Base-by-base conservation (phyloP, 1,139 yeast species). In the Candida smagusa region DNA sequence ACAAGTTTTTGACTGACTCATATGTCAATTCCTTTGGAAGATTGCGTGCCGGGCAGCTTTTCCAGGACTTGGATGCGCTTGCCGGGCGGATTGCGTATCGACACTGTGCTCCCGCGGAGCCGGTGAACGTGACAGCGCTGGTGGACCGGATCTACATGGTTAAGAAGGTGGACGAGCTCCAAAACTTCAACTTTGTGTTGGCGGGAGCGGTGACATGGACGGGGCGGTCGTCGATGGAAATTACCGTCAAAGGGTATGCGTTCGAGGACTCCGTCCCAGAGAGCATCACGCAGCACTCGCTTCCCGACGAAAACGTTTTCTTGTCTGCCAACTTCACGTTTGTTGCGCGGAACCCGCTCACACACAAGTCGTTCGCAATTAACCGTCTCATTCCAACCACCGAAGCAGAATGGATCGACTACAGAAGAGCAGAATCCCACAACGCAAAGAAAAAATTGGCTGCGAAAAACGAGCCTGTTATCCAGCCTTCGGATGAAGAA, bases 131-230 rank as follows among this genome's bases (percentile, higher is more conserved):
- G 26, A 90, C 97, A 9, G 97, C 97, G 1, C 83, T 94, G 11
- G 96, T 90, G 27, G 97, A 90, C 62, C 72, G 97, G 45, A 86
- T 90, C 49, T 86, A 86, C 59, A 83, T 90, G 81, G 79, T 88
- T 44, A 85, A 84, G 57, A 82, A 88, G 46, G 79, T 89, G 31
- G 96, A 88, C 53, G 88, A 84, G 51, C 80, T 89, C 45, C 71
- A 74, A 41, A 78, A 81, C 47, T 83, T 75, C 62, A 87, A 88
- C 59, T 84, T 90, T 52, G 74, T 87, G 22, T 66, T 90, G 45
- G 89, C 94, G 25, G 97, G 97, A 11, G 71, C 81, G 34, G 96
- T 88, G 28, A 84, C 95, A 9, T 90, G 96, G 89, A 88, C 96
- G 0, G 97, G 97, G 39, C 71, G 86, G 43, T 85, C 95, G 1